phyloP scores from a whole-genome alignment of 345 rosid genomes.

The rapeseed (Brassica napus) region DNA sequence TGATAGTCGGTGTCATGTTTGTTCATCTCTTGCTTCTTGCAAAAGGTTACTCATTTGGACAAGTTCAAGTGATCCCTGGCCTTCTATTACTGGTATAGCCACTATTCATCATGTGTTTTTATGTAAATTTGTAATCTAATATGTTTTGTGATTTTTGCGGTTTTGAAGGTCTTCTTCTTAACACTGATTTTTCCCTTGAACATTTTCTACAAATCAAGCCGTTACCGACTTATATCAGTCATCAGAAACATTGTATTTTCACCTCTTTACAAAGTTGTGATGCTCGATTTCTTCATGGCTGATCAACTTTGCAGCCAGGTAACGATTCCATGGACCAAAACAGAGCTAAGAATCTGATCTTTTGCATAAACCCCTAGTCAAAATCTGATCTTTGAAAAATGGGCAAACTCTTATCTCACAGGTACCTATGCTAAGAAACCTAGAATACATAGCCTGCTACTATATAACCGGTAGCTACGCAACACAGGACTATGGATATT shows the following conservation, averaged over 20 bases:
- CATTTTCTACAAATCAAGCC: conserved; percentile 71
- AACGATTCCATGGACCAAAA: not conserved
- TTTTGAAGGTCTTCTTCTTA: conserved; percentile 55
- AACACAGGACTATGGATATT: conserved; percentile 82
- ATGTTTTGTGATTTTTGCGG: not conserved
- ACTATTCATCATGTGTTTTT: conserved; percentile 9
- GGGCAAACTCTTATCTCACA: conserved; percentile 22
- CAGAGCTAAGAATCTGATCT: not conserved
- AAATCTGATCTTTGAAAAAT: conserved; percentile 4
- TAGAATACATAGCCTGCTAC: conserved; percentile 86
- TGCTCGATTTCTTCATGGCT: conserved; percentile 99
- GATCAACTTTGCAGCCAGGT: conserved; percentile 99
- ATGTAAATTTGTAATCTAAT: not conserved
- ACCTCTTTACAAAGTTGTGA: conserved; percentile 93
- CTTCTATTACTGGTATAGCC: conserved; percentile 63
- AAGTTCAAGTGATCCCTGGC: conserved; percentile 89
- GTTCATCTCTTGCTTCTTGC: conserved; percentile 69
- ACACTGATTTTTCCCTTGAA: conserved; percentile 75
- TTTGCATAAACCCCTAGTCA: not conserved
- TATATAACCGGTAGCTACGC: conserved; percentile 86
- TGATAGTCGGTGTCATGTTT: conserved; percentile 75
- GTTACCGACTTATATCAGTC: conserved; percentile 64
- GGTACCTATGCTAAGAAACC: conserved; percentile 83
- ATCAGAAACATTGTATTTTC: conserved; percentile 76
- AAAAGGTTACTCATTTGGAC: conserved; percentile 69